phyloP scores from a whole-genome alignment of 2,329 filamentous ascomycete species.

The Aspergillus brunneoviolaceus region DNA sequence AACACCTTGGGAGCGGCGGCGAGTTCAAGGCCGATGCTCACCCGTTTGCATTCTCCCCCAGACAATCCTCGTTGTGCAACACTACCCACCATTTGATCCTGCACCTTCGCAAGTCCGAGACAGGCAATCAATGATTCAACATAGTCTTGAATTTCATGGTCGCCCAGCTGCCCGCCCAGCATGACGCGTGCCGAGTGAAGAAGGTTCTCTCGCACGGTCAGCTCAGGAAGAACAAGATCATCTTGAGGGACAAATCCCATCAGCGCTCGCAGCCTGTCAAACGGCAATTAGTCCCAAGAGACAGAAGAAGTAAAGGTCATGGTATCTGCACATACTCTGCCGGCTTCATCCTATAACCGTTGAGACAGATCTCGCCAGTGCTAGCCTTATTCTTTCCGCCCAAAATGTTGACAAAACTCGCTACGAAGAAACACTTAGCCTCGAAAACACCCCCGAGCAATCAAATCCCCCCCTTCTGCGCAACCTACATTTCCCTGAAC shows the following conservation, averaged over 20 bases:
- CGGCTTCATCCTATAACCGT: no score
- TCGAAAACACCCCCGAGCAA: no score
- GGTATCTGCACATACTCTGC: no score
- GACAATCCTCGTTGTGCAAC: conserved; percentile 54
- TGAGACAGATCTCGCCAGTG: no score
- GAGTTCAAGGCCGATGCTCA: conserved; percentile 61
- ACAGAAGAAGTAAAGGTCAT: no score
- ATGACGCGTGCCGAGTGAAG: conserved; percentile 58
- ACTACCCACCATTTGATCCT: conserved; percentile 48
- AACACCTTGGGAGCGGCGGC: conserved; percentile 58
- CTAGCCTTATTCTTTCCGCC: no score
- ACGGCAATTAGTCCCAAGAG: no score
- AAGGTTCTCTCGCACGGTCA: conserved; percentile 64
- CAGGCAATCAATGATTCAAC: no score
- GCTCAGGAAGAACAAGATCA: conserved; percentile 59
- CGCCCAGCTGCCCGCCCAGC: conserved; percentile 53
- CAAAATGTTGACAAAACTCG: no score
- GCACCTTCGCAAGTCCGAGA: no score
- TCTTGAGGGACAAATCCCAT: conserved; percentile 64
- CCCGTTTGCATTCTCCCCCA: conserved; percentile 58
- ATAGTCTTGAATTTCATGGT: conserved; percentile 16
- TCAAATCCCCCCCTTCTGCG: neutral
- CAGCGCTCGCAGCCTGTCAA: neutral
- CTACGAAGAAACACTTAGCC: no score
- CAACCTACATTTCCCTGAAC: conserved; percentile 11